These are phyloP conservation scores for Coemansia sp. DNA, from an alignment of 192 early-diverging fungal genomes.

Conservation along the genomic window DNA sequence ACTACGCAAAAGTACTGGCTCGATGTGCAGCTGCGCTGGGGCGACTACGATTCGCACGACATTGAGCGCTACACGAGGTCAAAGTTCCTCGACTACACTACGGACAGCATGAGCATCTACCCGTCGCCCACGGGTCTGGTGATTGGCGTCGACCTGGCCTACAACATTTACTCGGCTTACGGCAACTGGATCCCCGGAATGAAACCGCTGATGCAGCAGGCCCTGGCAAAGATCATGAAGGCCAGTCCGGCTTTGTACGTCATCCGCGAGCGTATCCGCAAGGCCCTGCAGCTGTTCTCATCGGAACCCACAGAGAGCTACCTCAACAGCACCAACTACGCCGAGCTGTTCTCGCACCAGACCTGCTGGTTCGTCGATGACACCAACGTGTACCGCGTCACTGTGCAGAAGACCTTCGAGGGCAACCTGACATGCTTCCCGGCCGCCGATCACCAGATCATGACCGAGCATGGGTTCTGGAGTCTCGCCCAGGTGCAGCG, in stretches of 20 bases:
- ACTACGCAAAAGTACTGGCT: slow-evolving; percentile 97
- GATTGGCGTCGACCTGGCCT: slow-evolving; percentile 96
- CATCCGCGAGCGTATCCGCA: slow-evolving; percentile 95
- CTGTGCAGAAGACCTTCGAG: slow-evolving; percentile 99
- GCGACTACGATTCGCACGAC: slow-evolving; percentile 99
- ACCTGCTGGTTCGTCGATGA: slow-evolving; percentile 99
- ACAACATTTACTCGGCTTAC: slow-evolving; percentile 91
- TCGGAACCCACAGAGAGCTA: slow-evolving; percentile 99
- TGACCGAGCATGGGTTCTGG: slow-evolving; percentile 34
- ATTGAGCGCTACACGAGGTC: slow-evolving; percentile 97
- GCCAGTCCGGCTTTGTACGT: slow-evolving; percentile 97
- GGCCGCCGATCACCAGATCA: slow-evolving; percentile 32
- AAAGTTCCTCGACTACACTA: slow-evolving; percentile 98
- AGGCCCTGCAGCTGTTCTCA: slow-evolving; percentile 97
- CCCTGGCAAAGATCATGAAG: slow-evolving; percentile 99
- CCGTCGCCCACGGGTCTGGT: slow-evolving; percentile 97
- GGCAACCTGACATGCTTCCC: slow-evolving; percentile 76
- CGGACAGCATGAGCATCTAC: slow-evolving; percentile 98
- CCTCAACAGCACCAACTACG: slow-evolving; percentile 90
- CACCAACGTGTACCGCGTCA: slow-evolving; percentile 99
- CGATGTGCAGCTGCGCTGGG: slow-evolving; percentile 98
- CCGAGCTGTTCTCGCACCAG: slow-evolving; percentile 96
- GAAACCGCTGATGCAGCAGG: slow-evolving; percentile 96
- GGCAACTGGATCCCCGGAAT: slow-evolving; percentile 99
- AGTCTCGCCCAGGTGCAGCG: slow-evolving; percentile 24